phyloP scores from a whole-genome alignment of 1,284 basidiomycete species.

The Papiliotrema flavescens region DNA sequence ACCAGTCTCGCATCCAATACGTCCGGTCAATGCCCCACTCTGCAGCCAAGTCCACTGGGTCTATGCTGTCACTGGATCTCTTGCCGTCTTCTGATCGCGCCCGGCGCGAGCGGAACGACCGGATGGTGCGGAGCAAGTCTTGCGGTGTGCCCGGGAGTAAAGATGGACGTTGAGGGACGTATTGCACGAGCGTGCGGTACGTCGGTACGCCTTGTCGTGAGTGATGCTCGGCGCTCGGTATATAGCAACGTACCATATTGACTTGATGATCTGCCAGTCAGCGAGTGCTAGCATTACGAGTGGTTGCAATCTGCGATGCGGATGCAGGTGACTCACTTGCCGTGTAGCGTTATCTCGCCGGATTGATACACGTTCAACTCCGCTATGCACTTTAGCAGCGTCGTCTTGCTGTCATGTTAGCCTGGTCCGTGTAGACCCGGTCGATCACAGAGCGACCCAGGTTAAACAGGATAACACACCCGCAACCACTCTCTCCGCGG shows the following conservation, averaged over 20 bases:
- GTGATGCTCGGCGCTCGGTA: background rate
- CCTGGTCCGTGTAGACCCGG: no score
- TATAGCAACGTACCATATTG: background rate
- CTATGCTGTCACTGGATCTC: constrained; percentile 21
- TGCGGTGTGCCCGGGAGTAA: constrained; percentile 73
- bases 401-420: constrained; percentile 60
- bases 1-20: constrained; percentile 74
- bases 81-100: no score
- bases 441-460: background rate
- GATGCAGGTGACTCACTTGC: constrained; percentile 54
- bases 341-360: constrained; percentile 63
- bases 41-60: constrained; percentile 59
- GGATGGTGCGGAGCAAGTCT: constrained; percentile 63
- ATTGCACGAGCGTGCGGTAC: constrained; percentile 72
- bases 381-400: constrained; percentile 73
- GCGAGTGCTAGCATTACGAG: background rate
- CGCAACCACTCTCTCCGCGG: constrained; percentile 68
- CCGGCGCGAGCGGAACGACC: constrained; percentile 57
- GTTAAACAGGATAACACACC: constrained; percentile 47
- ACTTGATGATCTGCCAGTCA: background rate
- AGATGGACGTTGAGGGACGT: constrained; percentile 79
- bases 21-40: constrained; percentile 64
- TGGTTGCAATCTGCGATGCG: no score
- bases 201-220: constrained; percentile 60
- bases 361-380: constrained; percentile 66